phyloP scores from a whole-genome alignment of 2,329 filamentous ascomycete genomes.

The Apiospora marii region DNA sequence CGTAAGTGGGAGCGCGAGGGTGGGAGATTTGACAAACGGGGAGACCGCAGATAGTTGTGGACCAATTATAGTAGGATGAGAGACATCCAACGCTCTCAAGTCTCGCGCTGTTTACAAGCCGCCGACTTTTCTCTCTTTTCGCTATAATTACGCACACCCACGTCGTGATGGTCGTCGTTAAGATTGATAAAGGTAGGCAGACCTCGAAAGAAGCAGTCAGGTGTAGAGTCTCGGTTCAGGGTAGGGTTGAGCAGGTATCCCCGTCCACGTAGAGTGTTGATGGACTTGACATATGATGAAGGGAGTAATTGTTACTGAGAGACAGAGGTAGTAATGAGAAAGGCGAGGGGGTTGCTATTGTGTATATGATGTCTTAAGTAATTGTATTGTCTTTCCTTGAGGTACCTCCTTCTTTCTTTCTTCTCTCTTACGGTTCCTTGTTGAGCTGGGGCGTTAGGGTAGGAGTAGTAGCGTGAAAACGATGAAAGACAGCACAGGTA shows the following conservation, averaged over 20 bases:
- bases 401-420: slow-evolving; percentile 1
- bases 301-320: slow-evolving; percentile 16
- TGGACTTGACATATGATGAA: slow-evolving; percentile 23
- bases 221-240: slow-evolving; percentile 5
- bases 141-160: background rate
- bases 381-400: slow-evolving; percentile 17
- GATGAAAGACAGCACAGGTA: slow-evolving; percentile 3
- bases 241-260: background rate
- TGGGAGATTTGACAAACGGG: slow-evolving; percentile 15
- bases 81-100: slow-evolving; percentile 12
- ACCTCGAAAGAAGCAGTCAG: background rate
- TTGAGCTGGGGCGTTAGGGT: background rate
- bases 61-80: background rate
- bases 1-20: background rate
- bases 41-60: slow-evolving; percentile 11
- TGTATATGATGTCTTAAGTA: slow-evolving; percentile 18
- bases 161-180: background rate
- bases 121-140: background rate
- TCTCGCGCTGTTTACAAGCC: background rate
- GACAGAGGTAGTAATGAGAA: slow-evolving; percentile 23
- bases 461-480: background rate
- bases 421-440: slow-evolving; percentile 11
- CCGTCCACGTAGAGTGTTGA: slow-evolving; percentile 1
- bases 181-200: background rate
- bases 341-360: slow-evolving; percentile 15